A percentile compares a stretch with the other conserved stretches of the same genome.
Evolutionary conservation across 225 moss, liverwort and hornwort species (phyloP).

Genomic region (Lunularia cruciata): DNA sequence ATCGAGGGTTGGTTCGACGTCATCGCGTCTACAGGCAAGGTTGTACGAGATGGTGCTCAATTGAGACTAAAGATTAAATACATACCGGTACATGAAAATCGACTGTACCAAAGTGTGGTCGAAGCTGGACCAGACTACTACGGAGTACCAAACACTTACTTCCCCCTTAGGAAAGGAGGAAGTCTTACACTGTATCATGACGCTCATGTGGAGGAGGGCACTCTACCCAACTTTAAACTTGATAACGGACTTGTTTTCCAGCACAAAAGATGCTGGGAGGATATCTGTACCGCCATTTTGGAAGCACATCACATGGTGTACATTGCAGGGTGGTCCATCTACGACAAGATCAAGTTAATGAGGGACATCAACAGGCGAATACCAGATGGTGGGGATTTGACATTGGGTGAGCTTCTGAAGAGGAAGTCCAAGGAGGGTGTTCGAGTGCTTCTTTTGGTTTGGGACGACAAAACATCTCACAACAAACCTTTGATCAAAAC

Average conservation of each 20-base stretch:
- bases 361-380: conserved; percentile 57
- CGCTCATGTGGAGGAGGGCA: conserved; percentile 66
- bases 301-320: conserved; percentile 85
- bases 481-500: conserved; percentile 61
- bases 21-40: conserved; percentile 45
- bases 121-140: conserved; percentile 41
- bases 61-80: conserved; percentile 58
- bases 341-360: conserved; percentile 62
- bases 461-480: conserved; percentile 94
- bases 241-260: conserved; percentile 61
- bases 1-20: conserved; percentile 82
- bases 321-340: conserved; percentile 90
- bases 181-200: conserved; percentile 75
- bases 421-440: conserved; percentile 78
- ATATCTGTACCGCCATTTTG: conserved; percentile 63
- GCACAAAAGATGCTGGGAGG: conserved; percentile 78
- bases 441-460: conserved; percentile 72
- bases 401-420: conserved; percentile 84
- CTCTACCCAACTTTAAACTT: conserved; percentile 60
- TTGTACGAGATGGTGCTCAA: conserved; percentile 53
- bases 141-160: conserved; percentile 70
- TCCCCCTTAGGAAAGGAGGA: conserved; percentile 74
- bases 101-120: conserved; percentile 48
- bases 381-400: conserved; percentile 56
- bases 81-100: conserved; percentile 57